Conservation (phyloP, 306 rosid species). For the Dalbergia cultrata region DNA sequence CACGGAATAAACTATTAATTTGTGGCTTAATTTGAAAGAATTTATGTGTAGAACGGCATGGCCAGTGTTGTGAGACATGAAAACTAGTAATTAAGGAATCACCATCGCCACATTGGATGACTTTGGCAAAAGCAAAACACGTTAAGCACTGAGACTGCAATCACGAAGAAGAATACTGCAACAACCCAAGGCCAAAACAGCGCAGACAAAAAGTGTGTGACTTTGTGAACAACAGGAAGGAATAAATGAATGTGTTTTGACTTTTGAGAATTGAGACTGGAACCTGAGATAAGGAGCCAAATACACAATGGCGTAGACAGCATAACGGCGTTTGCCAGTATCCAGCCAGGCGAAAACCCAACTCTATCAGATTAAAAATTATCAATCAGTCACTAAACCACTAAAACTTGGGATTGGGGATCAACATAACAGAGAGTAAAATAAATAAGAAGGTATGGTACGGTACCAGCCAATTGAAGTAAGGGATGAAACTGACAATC, state of each 20-base stretch:
- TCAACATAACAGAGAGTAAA: too few species aligned
- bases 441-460: too few species aligned
- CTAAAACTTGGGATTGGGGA: neutral
- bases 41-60: neutral
- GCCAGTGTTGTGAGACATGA: neutral
- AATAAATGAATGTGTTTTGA: neutral
- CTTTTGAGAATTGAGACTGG: conserved; percentile 16
- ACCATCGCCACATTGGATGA: neutral
- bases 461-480: conserved; percentile 94
- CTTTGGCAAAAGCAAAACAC: neutral
- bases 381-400: too few species aligned
- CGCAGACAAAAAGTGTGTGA: too few species aligned
- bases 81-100: neutral
- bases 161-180: neutral
- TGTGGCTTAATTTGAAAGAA: neutral
- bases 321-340: conserved; percentile 80
- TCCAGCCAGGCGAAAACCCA: conserved; percentile 98
- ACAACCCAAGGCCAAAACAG: neutral
- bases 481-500: conserved; percentile 86
- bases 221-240: neutral
- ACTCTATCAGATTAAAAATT: conserved; percentile 52
- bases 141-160: neutral
- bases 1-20: neutral
- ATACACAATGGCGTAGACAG: conserved; percentile 78
- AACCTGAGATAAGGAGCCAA: conserved; percentile 90